Evolutionary conservation across 2,329 filamentous ascomycete genomes (phyloP), one percentile per base, ranked within the genome.

Genomic region (Sporothrix globosa): DNA sequence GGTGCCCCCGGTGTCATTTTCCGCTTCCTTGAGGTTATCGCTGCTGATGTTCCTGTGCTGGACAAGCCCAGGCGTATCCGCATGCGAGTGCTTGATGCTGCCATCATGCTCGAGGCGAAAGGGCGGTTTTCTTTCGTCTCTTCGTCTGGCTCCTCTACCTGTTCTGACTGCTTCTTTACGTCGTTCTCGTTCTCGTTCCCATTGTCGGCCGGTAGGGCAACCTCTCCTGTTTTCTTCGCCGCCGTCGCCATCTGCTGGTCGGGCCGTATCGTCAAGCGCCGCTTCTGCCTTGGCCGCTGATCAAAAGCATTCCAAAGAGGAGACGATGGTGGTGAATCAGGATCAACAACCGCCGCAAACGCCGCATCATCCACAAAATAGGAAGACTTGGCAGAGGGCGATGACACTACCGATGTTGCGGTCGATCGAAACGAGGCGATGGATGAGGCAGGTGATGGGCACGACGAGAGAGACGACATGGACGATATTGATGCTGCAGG

Each of bases 191-290:
- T 34, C 34, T 34, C 34, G 6, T 34, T 30, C 3, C 27, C 27
- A 30, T 30, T 9, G 34, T 34, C 34, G 7, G 34, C 9, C 34
- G 34, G 34, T 6, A 34, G 4, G 34, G 34, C 34, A 34, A 7
- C 34, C 7, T 34, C 34, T 34, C 6, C 34, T 7, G 34, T 9
- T 4, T 34, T 34, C 3, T 4, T 1, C 34, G 34, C 9, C 34
- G 34, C 34, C 17, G 46, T 48, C 24, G 48, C 11, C 24, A 34
- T 24, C 24, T 66, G 56, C 21, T n/a, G 66, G 30, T 71, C 72
- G 2, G 71, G 69, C n/a, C 73, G 71, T 13, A 74, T 71, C 0
- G 68, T 74, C 27, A 74, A 63, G 9, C 73, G 71, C 3, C 73
- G 71, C 34, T 74, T 75, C n/a, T 74, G 67, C 3, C 73, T 69